Evolutionary conservation across 768 basidiomycete genomes (phyloP).

Genomic region (Lactifluus piperatus): DNA sequence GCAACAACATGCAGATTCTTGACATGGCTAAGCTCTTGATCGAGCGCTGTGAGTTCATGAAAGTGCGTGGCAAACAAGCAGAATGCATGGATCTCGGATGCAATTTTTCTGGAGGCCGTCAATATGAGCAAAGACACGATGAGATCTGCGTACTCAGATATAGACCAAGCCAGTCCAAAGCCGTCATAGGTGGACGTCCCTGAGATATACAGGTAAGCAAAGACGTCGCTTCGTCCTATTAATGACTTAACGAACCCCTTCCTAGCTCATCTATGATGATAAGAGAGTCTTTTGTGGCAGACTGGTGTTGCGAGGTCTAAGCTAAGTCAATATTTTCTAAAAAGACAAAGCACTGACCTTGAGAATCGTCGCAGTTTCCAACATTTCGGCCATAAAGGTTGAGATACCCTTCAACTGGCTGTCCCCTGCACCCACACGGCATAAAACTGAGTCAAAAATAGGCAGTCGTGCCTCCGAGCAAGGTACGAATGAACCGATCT

Average conservation of each 20-base stretch:
- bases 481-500: slow-evolving; percentile 92
- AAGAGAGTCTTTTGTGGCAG: slow-evolving; percentile 84
- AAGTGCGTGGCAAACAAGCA: slow-evolving; percentile 98
- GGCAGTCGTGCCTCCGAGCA: slow-evolving; percentile 80
- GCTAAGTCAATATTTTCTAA: neutral
- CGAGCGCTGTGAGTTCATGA: slow-evolving; percentile 90
- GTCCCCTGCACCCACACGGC: slow-evolving; percentile 95
- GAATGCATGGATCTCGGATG: slow-evolving; percentile 84
- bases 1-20: slow-evolving; percentile 96
- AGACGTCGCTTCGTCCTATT: neutral
- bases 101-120: slow-evolving; percentile 62
- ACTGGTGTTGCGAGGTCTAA: slow-evolving; percentile 35
- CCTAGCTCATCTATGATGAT: slow-evolving; percentile 98
- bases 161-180: slow-evolving; percentile 97
- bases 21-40: slow-evolving; percentile 78
- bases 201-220: slow-evolving; percentile 24
- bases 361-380: slow-evolving; percentile 94
- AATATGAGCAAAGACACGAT: neutral
- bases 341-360: slow-evolving; percentile 40
- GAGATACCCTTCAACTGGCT: slow-evolving; percentile 96
- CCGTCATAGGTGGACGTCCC: slow-evolving; percentile 97
- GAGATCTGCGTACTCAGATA: slow-evolving; percentile 68
- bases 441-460: slow-evolving; percentile 91
- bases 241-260: slow-evolving; percentile 42
- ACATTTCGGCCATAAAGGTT: slow-evolving; percentile 99